A percentile compares a stretch with the other conserved stretches of the same genome.
These are phyloP conservation scores for Sonneratia alba DNA, from an alignment of 345 rosid species.

Conservation along the genomic window DNA sequence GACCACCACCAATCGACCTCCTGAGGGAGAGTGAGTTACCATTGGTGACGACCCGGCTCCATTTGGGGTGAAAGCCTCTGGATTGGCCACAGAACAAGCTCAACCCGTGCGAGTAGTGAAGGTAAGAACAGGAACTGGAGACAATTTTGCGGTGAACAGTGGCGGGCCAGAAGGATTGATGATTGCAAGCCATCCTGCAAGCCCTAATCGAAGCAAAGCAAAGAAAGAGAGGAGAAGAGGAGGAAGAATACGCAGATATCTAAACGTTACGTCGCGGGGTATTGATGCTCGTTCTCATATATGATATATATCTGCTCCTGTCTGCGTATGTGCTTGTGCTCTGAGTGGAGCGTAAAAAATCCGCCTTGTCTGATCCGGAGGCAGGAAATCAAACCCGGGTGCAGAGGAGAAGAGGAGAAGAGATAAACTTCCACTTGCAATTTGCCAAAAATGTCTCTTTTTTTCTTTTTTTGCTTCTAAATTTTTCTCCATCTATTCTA, in stretches of 20 bases:
- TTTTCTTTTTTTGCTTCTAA: no score
- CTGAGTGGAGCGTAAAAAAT: neutral
- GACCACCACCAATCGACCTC: neutral
- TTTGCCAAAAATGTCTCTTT: no score
- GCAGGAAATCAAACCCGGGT: neutral
- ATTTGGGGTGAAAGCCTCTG: neutral
- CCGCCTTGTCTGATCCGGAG: neutral
- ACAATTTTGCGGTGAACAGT: neutral
- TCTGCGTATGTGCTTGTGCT: neutral
- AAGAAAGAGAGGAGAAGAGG: neutral
- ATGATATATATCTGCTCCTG: neutral
- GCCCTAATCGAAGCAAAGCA: neutral
- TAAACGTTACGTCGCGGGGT: neutral
- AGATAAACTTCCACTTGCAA: no score
- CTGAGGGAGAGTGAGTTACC: neutral
- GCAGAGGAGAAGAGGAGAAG: no score
- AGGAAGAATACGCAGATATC: neutral
- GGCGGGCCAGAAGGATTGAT: neutral
- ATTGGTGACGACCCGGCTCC: neutral
- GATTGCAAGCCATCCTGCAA: slow-evolving; percentile 1
- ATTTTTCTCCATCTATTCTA: no score
- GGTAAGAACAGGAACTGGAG: neutral
- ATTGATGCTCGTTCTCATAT: neutral
- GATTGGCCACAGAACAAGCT: slow-evolving; percentile 1
- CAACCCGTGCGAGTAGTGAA: slow-evolving; percentile 1